These are phyloP conservation scores for Acanthochlamys bracteata DNA, from an alignment of 106 monocot genomes.

Conservation along the genomic window DNA sequence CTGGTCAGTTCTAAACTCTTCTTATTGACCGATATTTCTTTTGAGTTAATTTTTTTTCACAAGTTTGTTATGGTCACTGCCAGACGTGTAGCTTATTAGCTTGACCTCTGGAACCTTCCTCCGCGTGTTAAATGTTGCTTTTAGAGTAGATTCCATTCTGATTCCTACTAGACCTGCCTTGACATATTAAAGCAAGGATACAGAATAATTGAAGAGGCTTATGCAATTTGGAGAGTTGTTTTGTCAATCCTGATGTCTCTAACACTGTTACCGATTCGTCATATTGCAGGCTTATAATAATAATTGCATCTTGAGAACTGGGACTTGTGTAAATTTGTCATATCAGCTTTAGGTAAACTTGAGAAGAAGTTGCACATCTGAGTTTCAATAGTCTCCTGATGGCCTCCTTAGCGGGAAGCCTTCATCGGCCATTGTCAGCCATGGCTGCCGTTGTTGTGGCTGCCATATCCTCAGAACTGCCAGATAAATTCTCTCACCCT, in stretches of 20 bases:
- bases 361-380: not conserved
- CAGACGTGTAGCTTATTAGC: not conserved
- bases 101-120: not conserved
- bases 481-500: slow-evolving; percentile 35
- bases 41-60: no score
- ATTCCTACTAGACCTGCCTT: not conserved
- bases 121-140: not conserved
- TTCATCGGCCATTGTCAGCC: slow-evolving; percentile 81
- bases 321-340: not conserved
- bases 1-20: not conserved
- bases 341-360: not conserved
- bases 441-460: slow-evolving; percentile 59
- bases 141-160: not conserved
- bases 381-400: slow-evolving; percentile 10
- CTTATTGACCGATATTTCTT: not conserved
- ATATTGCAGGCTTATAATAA: not conserved
- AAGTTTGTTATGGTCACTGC: not conserved
- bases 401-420: slow-evolving; percentile 53
- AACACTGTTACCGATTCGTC: not conserved
- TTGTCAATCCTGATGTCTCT: not conserved
- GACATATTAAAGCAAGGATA: not conserved
- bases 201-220: no score
- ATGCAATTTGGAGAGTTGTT: not conserved
- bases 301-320: not conserved
- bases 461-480: slow-evolving; percentile 50